Base-by-base conservation (phyloP, 179 eudicot genomes). In the Dionaea muscipula region DNA sequence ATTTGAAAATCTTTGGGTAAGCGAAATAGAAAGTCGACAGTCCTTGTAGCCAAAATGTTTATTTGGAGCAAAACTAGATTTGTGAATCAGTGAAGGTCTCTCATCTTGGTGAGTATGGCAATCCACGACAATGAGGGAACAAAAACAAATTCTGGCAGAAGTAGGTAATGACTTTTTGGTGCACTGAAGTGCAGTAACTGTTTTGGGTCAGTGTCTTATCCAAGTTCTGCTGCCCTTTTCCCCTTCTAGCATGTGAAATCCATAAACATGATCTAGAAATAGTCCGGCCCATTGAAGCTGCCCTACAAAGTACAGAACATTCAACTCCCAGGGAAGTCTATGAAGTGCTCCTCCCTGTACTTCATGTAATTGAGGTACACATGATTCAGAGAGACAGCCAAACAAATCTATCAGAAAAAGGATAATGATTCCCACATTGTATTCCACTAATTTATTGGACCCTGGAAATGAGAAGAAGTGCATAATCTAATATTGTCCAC, bases 211-310 rank as follows among this genome's bases (percentile, higher is more conserved):
- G 19, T 19, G 7, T 43, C n/a, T 18, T 6, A 17, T 43, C 19
- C 7, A 43, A 43, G 22, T 43, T 43, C 19, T 6, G 44, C 16
- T 17, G 17, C 16, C 47, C 9, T n/a, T 43, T 43, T 43, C 17
- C 10, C 21, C 47, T 7, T 43, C 17, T 43, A n/a, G 22, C 35
- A 19, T 39, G 43, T 39, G 43, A 12, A 14, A 39, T 39, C 43
- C 43, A 39, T 39, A 39, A 22, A 49, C 46, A 54, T 26, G 56
- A 45, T 28, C 56, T 28, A 53, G 56, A 53, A 60, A 60, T 26
- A 37, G 22, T 46, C 13, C 38, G 51, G 56, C 56, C 17, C 43
- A 39, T 39, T 3, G 12, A 12, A 11, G 13, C 43, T 39, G n/a
- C 43, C 17, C 17, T 39, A 12, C 43, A 31, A 31, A 31, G 35